Base-by-base conservation (phyloP, 2,329 filamentous ascomycete genomes). In the Phaeosphaeria sp. region DNA sequence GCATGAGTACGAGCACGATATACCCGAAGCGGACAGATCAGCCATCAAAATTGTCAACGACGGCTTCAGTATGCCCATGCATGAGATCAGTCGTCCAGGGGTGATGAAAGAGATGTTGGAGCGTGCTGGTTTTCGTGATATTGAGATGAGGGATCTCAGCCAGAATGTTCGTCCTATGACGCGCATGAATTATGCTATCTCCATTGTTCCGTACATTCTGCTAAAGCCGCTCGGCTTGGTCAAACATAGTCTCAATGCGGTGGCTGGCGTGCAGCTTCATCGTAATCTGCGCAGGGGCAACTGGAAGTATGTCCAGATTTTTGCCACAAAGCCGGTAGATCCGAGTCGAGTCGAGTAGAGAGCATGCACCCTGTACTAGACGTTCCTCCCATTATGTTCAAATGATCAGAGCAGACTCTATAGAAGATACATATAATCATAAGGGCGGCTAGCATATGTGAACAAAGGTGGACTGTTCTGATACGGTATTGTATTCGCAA, bases 1-100 rank as follows among this genome's bases (percentile, higher is more conserved):
- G 46, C 77, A 80, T 63, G 82, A 85, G 62, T 80, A 83, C 55
- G 78, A 84, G 25, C 25, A 27, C 5, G 9, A 27, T 9, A 27
- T 27, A 5, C 25, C 25, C 25, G 25, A 27, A 9, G 25, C 4
- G 25, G 25, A 27, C 25, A 27, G 9, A 27, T 4, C 25, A 27
- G n/a, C 42, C 13, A 44, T 44, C 7, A 20, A 20, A 13, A 11
- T 22, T 6, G 20, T 44, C 11, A 44, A 44, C 17, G 42, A 44
- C 6, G n/a, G 20, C 42, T 20, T 22, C 13, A 20, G n/a, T 13
- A 44, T 44, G 42, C 42, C 17, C 17, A 20, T 22, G 20, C n/a
- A 44, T 13, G 42, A 20, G n/a, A 20, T 44, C 6, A 20, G n/a
- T 13, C 42, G 20, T 44, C 42, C 42, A 11, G 42, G 20, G 4